A percentile compares a stretch with the other conserved stretches of the same genome.
phyloP scores from a whole-genome alignment of 2,329 filamentous ascomycete genomes.

The Colletotrichum lini region DNA sequence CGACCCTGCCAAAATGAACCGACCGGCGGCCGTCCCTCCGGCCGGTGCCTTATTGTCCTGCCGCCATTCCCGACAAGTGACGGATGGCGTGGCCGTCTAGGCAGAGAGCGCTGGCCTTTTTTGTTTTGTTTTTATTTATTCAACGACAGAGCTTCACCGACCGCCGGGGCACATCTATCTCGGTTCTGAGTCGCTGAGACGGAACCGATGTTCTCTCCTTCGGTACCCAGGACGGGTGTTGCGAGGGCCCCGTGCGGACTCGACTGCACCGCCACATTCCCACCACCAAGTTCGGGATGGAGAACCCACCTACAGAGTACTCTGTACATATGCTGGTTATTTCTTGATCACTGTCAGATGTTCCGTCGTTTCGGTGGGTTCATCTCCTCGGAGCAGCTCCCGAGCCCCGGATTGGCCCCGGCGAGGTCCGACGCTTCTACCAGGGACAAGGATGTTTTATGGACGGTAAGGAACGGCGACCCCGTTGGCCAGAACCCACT shows the following conservation, averaged over 20 bases:
- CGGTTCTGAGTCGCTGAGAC: neutral
- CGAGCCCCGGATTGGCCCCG: constrained; percentile 35
- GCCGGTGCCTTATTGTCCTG: constrained; percentile 5
- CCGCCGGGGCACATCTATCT: neutral
- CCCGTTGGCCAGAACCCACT: constrained; percentile 23
- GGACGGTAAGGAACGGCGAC: constrained; percentile 10
- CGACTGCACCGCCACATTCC: constrained; percentile 8
- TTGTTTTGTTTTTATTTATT: too few relatives aligned
- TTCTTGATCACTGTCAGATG: constrained; percentile 22
- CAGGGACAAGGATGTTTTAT: constrained; percentile 11
- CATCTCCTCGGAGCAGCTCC: constrained; percentile 9
- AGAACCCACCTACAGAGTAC: constrained; percentile 1
- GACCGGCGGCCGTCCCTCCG: neutral
- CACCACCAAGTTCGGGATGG: constrained; percentile 1
- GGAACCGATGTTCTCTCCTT: neutral
- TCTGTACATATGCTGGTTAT: neutral
- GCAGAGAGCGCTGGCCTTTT: neutral
- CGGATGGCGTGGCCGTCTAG: neutral
- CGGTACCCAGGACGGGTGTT: neutral
- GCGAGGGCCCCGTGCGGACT: neutral
- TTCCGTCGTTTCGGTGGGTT: constrained; percentile 6
- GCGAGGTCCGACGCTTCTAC: constrained; percentile 17
- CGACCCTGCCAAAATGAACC: neutral
- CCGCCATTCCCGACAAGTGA: neutral
- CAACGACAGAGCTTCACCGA: too few relatives aligned